Evolutionary conservation across 2,329 filamentous ascomycete genomes (phyloP).

Genomic region (Thermothelomyces thermophilus): DNA sequence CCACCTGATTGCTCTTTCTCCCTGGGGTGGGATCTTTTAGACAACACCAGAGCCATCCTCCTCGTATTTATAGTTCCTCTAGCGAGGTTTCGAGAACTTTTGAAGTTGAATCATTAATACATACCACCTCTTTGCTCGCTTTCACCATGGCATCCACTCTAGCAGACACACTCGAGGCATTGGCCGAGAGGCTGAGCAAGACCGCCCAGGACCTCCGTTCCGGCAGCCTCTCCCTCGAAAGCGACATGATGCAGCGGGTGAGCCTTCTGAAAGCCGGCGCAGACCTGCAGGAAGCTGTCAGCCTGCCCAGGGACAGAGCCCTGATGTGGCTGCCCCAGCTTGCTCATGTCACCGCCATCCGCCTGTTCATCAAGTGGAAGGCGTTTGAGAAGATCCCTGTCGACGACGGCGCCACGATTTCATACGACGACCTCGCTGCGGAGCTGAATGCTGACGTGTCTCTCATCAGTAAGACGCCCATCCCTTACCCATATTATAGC

Average conservation of each 20-base stretch:
- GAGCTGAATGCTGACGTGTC: constrained; percentile 25
- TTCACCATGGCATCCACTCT: neutral
- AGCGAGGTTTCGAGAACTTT: too few species aligned
- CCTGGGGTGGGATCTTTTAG: too few species aligned
- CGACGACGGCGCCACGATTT: constrained; percentile 21
- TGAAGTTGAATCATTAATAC: too few species aligned
- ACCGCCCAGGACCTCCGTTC: constrained; percentile 3
- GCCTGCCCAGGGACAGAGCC: constrained; percentile 17
- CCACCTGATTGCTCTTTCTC: too few species aligned
- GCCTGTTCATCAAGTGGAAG: constrained; percentile 30
- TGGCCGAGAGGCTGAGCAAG: neutral
- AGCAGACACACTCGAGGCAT: constrained; percentile 1
- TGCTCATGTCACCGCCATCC: constrained; percentile 20
- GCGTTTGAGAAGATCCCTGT: constrained; percentile 30
- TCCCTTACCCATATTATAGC: too few species aligned
- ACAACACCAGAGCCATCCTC: too few species aligned
- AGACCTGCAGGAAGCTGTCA: constrained; percentile 8
- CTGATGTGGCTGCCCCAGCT: constrained; percentile 9
- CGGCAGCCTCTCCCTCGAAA: neutral
- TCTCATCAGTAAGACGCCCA: constrained; percentile 24
- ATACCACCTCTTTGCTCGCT: too few species aligned
- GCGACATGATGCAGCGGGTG: neutral
- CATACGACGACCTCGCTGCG: constrained; percentile 27
- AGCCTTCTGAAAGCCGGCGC: constrained; percentile 8
- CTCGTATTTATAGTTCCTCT: too few species aligned